Evolutionary conservation across 2,329 filamentous ascomycete genomes (phyloP), one percentile per base, ranked within the genome.

Genomic region (Xylariaceae sp.): DNA sequence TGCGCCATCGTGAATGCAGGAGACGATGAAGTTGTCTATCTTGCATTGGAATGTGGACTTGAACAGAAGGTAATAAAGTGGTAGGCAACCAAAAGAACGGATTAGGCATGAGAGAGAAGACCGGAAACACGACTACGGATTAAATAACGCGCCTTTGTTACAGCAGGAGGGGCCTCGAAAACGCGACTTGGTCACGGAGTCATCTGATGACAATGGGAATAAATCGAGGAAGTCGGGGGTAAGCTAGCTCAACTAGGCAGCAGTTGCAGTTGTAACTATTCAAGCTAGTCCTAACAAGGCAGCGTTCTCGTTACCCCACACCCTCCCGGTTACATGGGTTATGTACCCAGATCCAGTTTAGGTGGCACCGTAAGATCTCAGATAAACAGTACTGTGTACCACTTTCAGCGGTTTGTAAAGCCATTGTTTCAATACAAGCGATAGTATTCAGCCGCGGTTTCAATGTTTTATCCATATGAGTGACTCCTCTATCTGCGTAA

Each of bases 111-210:
- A n/a, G n/a, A n/a, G 37, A 13, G 11, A 41, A 41, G 37, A 41
- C 37, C 8, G 3, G 37, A 41, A 13, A 41, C 37, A 9, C 37
- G 11, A 41, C 1, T 41, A 39, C 37, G 7, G 6, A 39, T 11
- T 39, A 41, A 13, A 41, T 41, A 41, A 41, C 55, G 55, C 51
- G 59, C 56, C 50, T 47, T 17, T 34, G 41, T 39, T 41, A 52
- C 17, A 39, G 1, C 5, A n/a, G 6, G n/a, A 23, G 39, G n/a
- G 17, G 2, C 17, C 17, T 47, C 55, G 34, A 15, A 7, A 56
- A 61, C 57, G 61, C 67, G 66, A 68, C 57, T 56, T 54, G 23
- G 54, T 66, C 67, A 51, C 66, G 64, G 53, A 55, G 61, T 70
- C 66, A 69, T 53, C 63, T 70, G 67, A 69, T 60, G 61, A 41